Base-by-base conservation (phyloP, 345 rosid species). In the Citrus inodora region DNA sequence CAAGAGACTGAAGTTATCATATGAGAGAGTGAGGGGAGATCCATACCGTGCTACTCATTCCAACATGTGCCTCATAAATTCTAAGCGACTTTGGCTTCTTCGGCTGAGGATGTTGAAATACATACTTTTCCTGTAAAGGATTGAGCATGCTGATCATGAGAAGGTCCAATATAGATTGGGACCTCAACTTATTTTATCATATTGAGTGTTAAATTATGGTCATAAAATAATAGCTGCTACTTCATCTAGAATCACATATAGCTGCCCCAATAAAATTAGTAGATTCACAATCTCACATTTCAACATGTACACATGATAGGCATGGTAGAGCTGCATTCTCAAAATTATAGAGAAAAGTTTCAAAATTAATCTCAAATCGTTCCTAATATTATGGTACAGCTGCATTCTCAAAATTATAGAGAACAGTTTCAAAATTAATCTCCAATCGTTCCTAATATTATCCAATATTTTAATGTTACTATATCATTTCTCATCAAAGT, bases 31-130 rank as follows among this genome's bases (percentile, higher is more conserved):
- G 78, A 83, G 76, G 66, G 37, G 73, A 81, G 90, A 83, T 70
- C 67, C 90, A 72, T 59, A 95, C 98, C 87, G 86, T 88, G 88
- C 97, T 95, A 85, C 99, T 95, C 99, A 95, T 95, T 80, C 99
- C 99, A 37, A 95, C 94, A 86, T 95, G 99, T 55, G 98, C 83
- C 87, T 95, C 99, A 66, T 95, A 95, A 73, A 95, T 92, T 82
- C 99, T 90, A 59, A 95, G 92, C 58, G 98, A 92, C 75, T 88
- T 87, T 51, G 99, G 99, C 79, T 59, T 92, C 89, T 82, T 89
- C 76, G 99, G 99, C 69, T 89, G 96, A 79, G 93, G 89, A 85
- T 93, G 96, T 78, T 88, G 90, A 85, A 95, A 92, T 48, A 89
- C 85, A 72, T 95, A 88, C 87, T 88, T 92, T 61, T 91, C 96